Evolutionary conservation across 192 early-diverging fungal species (phyloP), one percentile per base, ranked within the genome.

Genomic region (Coemansia furcata): DNA sequence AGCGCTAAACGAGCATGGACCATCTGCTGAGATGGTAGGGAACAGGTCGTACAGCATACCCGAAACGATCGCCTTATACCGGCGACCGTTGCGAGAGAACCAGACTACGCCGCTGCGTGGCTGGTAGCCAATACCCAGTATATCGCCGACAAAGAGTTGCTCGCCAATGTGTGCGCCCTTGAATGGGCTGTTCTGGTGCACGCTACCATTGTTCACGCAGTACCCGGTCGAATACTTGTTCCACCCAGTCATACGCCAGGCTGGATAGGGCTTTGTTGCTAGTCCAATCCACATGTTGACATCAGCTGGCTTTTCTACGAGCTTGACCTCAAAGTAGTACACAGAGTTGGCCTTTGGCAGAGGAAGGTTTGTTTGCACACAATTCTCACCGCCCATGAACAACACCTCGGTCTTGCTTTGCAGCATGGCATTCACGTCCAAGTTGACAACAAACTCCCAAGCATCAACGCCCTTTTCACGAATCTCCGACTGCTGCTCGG

Each of bases 271-370:
- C 65, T 90, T 92, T 17, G 89, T 91, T 19, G 86, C 83, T 15
- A 91, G 84, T n/a, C 91, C 91, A 39, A 92, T 80, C 63, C 88
- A 83, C 72, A 92, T 81, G 59, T 78, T 87, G 29, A 89, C 89
- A 26, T 84, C 86, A 1, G 73, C 66, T 33, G 89, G 88, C 68
- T 90, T 90, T 77, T 92, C 91, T 74, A 87, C 87, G 72, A 92
- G 81, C 72, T 92, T 92, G 54, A 88, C 87, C 68, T 93, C 92
- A 86, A 90, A 93, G 73, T 93, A 93, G 80, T 92, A 92, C 21
- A 93, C 89, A 57, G 91, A 88, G 75, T 91, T 90, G 30, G 85
- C 83, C 72, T 89, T 91, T 61, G 92, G 92, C 64, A 93, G 73
- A 4, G 92, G 92, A 63, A 93, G 69, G 71, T 93, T 93, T 7